Evolutionary conservation across 1,139 yeast species (phyloP).

Genomic region (Geotrichum macrosporum): DNA sequence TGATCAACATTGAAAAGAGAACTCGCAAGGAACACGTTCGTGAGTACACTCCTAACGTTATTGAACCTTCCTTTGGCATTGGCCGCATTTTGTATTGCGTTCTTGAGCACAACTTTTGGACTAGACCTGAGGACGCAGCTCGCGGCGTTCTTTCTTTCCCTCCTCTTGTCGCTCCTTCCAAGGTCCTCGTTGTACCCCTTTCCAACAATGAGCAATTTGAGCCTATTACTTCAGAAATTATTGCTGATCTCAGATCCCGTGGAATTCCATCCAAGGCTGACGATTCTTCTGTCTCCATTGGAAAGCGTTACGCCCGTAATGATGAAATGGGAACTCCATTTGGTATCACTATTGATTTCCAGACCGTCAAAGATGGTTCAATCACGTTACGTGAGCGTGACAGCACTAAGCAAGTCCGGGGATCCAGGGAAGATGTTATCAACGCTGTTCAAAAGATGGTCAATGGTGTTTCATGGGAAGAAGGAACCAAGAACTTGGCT

Average conservation of each 20-base stretch:
- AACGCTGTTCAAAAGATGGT: slow-evolving; percentile 75
- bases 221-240: slow-evolving; percentile 62
- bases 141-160: slow-evolving; percentile 92
- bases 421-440: slow-evolving; percentile 71
- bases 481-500: slow-evolving; percentile 59
- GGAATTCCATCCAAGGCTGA: slow-evolving; percentile 95
- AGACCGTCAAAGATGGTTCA: slow-evolving; percentile 81
- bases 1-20: slow-evolving; percentile 71
- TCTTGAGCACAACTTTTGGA: slow-evolving; percentile 94
- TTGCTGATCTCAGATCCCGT: slow-evolving; percentile 65
- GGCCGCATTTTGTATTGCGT: slow-evolving; percentile 93
- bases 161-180: slow-evolving; percentile 95
- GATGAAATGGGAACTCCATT: slow-evolving; percentile 99
- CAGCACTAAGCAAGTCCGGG: slow-evolving; percentile 95
- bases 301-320: slow-evolving; percentile 97
- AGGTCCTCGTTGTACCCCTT: slow-evolving; percentile 91
- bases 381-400: slow-evolving; percentile 98
- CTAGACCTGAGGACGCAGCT: slow-evolving; percentile 86
- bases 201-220: slow-evolving; percentile 77
- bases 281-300: slow-evolving; percentile 96
- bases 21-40: slow-evolving; percentile 85
- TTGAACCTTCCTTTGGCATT: slow-evolving; percentile 98
- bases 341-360: slow-evolving; percentile 97
- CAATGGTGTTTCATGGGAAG: slow-evolving; percentile 71
- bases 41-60: slow-evolving; percentile 94